phyloP scores from a whole-genome alignment of 2,329 filamentous ascomycete species.

The Hypoxylon sp. region DNA sequence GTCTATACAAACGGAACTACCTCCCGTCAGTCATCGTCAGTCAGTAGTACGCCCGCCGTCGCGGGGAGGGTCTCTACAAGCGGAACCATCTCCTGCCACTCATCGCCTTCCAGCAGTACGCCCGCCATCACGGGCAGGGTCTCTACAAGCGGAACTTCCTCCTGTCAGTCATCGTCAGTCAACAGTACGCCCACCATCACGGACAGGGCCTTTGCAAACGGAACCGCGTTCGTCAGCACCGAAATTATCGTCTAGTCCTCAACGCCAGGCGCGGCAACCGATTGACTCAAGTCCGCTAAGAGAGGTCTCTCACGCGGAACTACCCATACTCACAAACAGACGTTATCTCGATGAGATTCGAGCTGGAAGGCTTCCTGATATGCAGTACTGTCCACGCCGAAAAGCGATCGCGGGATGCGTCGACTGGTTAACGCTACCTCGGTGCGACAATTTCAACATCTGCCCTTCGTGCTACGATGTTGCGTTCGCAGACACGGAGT shows the following conservation, averaged over 20 bases:
- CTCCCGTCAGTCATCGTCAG: conserved; percentile 33
- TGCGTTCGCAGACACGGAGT: conserved; percentile 76
- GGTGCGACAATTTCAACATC: conserved; percentile 78
- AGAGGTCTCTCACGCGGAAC: conserved; percentile 21
- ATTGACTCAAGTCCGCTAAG: conserved; percentile 57
- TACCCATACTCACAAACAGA: conserved; percentile 60
- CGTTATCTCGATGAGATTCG: conserved; percentile 66
- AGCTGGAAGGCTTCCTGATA: conserved; percentile 56
- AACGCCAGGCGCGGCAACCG: conserved; percentile 59
- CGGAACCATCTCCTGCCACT: too few relatives aligned
- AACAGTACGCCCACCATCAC: conserved; percentile 34
- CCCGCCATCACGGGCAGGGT: conserved; percentile 34
- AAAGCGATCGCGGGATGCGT: conserved; percentile 70
- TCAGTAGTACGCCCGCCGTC: conserved; percentile 32
- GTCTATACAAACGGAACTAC: conserved; percentile 29
- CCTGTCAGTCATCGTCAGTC: conserved; percentile 33
- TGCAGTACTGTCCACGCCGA: conserved; percentile 78
- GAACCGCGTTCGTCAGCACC: conserved; percentile 42
- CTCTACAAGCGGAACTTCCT: conserved; percentile 30
- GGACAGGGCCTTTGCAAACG: conserved; percentile 21
- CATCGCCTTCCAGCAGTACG: conserved; percentile 31
- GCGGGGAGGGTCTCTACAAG: conserved; percentile 26
- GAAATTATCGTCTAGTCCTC: conserved; percentile 40
- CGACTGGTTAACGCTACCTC: conserved; percentile 85
- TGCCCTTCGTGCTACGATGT: conserved; percentile 83